phyloP scores from a whole-genome alignment of 139 green algal genomes.

The Coelastrella sp. region DNA sequence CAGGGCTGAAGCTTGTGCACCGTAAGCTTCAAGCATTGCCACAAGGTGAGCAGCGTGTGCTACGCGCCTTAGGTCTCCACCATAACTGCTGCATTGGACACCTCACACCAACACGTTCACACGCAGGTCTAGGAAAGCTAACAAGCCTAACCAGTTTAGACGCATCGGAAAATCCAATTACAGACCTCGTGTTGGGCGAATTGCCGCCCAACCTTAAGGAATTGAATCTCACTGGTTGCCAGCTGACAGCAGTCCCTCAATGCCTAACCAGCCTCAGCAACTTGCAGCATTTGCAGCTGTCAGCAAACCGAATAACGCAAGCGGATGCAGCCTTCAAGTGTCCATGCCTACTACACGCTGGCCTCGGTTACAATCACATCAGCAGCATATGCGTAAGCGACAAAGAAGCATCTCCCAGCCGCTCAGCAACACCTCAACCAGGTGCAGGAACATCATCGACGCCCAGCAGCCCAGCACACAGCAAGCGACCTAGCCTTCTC shows the following conservation, averaged over 20 bases:
- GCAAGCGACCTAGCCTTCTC: too few species aligned
- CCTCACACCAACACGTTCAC: neutral
- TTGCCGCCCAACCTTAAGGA: constrained; percentile 7
- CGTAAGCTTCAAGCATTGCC: constrained; percentile 14
- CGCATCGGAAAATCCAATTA: constrained; percentile 33
- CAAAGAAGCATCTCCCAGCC: neutral
- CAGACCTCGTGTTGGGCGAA: neutral
- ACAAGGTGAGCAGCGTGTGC: neutral
- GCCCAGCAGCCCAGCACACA: too few species aligned
- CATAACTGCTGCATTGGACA: too few species aligned
- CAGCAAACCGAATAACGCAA: constrained; percentile 24
- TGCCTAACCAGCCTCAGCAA: neutral
- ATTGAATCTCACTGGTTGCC: constrained; percentile 14
- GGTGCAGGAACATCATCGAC: too few species aligned
- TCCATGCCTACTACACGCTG: constrained; percentile 16
- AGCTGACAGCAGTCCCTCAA: neutral
- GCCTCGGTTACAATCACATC: constrained; percentile 34
- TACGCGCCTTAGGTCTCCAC: neutral
- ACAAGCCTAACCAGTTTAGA: neutral
- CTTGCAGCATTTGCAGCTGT: constrained; percentile 33
- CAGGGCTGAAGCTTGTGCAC: neutral
- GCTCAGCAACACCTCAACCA: neutral
- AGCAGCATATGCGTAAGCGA: neutral
- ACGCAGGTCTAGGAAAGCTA: neutral
- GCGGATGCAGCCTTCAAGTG: neutral